Evolutionary conservation across 345 rosid species (phyloP).

Genomic region (Salix caprea): DNA sequence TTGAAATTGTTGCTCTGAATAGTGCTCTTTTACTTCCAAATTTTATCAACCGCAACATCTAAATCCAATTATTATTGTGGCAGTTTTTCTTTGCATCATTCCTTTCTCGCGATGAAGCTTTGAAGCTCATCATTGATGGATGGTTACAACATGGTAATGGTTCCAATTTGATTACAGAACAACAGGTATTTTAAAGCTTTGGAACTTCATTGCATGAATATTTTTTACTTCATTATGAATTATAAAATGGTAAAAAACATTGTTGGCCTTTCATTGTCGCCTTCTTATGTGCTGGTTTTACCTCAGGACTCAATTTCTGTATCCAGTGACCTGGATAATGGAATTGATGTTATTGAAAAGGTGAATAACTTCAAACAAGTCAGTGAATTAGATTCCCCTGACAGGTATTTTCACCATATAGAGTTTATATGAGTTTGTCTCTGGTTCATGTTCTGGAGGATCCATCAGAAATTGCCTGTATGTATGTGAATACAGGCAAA

Average conservation of each 20-base stretch:
- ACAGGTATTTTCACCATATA: slow-evolving; percentile 41
- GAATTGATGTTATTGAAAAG: slow-evolving; percentile 42
- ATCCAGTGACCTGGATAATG: slow-evolving; percentile 53
- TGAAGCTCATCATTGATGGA: slow-evolving; percentile 57
- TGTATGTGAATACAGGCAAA: slow-evolving; percentile 43
- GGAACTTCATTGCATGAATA: background rate
- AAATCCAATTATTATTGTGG: slow-evolving; percentile 23
- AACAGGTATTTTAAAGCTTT: slow-evolving; percentile 40
- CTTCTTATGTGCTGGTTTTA: slow-evolving; percentile 1
- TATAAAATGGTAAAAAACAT: background rate
- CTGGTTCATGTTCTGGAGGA: slow-evolving; percentile 8
- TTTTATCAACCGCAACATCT: slow-evolving; percentile 18
- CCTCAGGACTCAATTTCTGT: slow-evolving; percentile 54
- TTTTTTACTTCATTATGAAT: background rate
- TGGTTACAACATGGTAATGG: slow-evolving; percentile 44
- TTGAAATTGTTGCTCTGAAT: slow-evolving; percentile 2
- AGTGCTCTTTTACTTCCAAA: slow-evolving; percentile 9
- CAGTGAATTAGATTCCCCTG: slow-evolving; percentile 31
- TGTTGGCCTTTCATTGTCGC: background rate
- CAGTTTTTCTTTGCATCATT: slow-evolving; percentile 75
- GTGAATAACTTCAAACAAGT: slow-evolving; percentile 31
- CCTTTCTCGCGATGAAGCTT: slow-evolving; percentile 66
- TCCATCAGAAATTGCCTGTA: slow-evolving; percentile 16
- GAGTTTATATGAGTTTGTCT: slow-evolving; percentile 11
- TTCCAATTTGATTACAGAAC: slow-evolving; percentile 30